Evolutionary conservation across 106 monocot genomes (phyloP).

Genomic region (Apostasia ramifera): DNA sequence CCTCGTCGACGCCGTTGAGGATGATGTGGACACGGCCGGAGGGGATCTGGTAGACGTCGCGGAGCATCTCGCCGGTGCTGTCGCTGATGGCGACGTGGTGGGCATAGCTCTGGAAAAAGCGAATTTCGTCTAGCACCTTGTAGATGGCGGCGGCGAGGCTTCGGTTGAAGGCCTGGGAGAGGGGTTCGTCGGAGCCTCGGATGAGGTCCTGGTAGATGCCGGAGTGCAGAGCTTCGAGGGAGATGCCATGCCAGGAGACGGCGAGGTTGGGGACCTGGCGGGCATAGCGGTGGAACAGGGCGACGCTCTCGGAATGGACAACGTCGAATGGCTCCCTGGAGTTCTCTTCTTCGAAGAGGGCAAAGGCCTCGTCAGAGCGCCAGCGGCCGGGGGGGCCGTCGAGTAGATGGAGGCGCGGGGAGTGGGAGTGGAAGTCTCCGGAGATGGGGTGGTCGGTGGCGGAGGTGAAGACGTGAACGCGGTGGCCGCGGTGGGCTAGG

Average conservation of each 20-base stretch:
- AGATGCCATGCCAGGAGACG: slow-evolving; percentile 92
- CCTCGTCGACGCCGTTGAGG: slow-evolving; percentile 88
- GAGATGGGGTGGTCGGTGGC: slow-evolving; percentile 9
- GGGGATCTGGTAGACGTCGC: slow-evolving; percentile 93
- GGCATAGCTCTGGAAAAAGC: slow-evolving; percentile 83
- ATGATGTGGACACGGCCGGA: slow-evolving; percentile 72
- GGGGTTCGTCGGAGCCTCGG: slow-evolving; percentile 42
- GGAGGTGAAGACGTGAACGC: slow-evolving; percentile 81
- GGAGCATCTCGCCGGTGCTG: slow-evolving; percentile 76
- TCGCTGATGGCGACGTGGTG: slow-evolving; percentile 96
- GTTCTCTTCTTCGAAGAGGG: slow-evolving; percentile 52
- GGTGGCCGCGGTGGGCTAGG: slow-evolving; percentile 67
- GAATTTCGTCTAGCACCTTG: slow-evolving; percentile 73
- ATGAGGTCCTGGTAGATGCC: slow-evolving; percentile 65
- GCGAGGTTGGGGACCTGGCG: slow-evolving; percentile 57
- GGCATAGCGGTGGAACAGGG: slow-evolving; percentile 58
- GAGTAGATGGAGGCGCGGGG: slow-evolving; percentile 49
- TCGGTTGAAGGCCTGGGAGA: slow-evolving; percentile 35
- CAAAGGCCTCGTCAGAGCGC: slow-evolving; percentile 67
- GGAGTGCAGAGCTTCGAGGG: slow-evolving; percentile 76
- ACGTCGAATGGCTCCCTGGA: slow-evolving; percentile 59
- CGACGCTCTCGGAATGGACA: slow-evolving; percentile 88
- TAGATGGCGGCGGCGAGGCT: slow-evolving; percentile 38
- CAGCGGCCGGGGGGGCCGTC: slow-evolving; percentile 35
- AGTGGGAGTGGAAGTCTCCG: neutral